Percentiles rank a stretch among this genome's conserved stretches.
These are phyloP conservation scores for Dioszegia hungarica DNA, from an alignment of 768 basidiomycete species.

Conservation along the genomic window DNA sequence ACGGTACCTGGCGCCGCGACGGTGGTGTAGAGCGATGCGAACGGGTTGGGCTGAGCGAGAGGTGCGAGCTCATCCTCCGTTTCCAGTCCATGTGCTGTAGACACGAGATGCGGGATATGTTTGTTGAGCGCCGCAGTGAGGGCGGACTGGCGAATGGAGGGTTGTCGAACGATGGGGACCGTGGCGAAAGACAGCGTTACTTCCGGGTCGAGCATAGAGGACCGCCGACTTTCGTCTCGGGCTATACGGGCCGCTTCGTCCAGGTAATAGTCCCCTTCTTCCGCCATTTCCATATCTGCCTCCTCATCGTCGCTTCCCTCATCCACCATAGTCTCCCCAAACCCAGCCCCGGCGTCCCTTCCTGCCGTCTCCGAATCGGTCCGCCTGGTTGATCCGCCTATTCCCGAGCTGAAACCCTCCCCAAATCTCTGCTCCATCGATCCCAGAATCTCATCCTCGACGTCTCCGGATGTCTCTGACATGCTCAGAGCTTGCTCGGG, in stretches of 20 bases:
- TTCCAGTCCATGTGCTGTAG: constrained; percentile 6
- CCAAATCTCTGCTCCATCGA: background rate
- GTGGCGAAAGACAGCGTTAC: constrained; percentile 19
- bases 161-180: constrained; percentile 4
- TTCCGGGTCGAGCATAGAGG: background rate
- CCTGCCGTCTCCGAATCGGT: constrained; percentile 18
- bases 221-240: background rate
- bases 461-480: constrained; percentile 23
- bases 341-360: constrained; percentile 4
- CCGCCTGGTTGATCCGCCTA: constrained; percentile 14
- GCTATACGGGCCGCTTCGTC: background rate
- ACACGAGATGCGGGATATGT: constrained; percentile 48
- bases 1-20: constrained; percentile 70
- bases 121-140: constrained; percentile 71
- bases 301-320: constrained; percentile 44
- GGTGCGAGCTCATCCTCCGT: background rate
- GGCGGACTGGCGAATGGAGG: constrained; percentile 52
- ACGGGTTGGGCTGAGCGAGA: constrained; percentile 66
- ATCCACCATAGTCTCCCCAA: constrained; percentile 29
- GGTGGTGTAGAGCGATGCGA: constrained; percentile 76
- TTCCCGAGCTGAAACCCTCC: constrained; percentile 10
- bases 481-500: constrained; percentile 22
- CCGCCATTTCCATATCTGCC: constrained; percentile 25
- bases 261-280: constrained; percentile 3
- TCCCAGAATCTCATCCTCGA: constrained; percentile 1